Evolutionary conservation across 495 filamentous ascomycete species (phyloP).

Genomic region (Entonaema liquescens): DNA sequence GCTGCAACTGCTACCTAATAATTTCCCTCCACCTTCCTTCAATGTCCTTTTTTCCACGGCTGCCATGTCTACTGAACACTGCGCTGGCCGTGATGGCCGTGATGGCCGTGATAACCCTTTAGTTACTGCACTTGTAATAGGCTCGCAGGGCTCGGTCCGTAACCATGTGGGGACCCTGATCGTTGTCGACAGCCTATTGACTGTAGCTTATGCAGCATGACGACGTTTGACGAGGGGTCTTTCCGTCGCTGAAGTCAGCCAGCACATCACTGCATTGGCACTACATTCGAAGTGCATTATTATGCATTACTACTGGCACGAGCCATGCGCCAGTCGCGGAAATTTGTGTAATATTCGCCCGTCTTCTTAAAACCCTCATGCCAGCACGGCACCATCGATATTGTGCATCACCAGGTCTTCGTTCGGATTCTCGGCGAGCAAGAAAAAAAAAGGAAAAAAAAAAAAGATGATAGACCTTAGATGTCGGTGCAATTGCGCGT

Average conservation of each 20-base stretch:
- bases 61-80: slow-evolving; percentile 28
- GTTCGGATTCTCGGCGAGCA: slow-evolving; percentile 9
- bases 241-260: slow-evolving; percentile 29
- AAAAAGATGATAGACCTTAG: slow-evolving; percentile 6
- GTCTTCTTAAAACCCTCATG: slow-evolving; percentile 35
- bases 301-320: not conserved
- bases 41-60: not conserved
- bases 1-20: slow-evolving; percentile 20
- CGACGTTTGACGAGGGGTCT: slow-evolving; percentile 16
- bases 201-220: slow-evolving; percentile 31
- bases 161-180: slow-evolving; percentile 34
- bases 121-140: slow-evolving; percentile 39
- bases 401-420: slow-evolving; percentile 14
- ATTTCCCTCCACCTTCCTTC: slow-evolving; percentile 27
- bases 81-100: slow-evolving; percentile 8
- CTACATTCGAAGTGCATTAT: not conserved
- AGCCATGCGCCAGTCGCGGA: slow-evolving; percentile 35
- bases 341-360: slow-evolving; percentile 23
- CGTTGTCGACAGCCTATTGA: slow-evolving; percentile 44
- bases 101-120: slow-evolving; percentile 1
- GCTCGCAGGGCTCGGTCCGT: slow-evolving; percentile 39
- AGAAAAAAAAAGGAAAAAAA: not conserved
- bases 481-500: slow-evolving; percentile 10
- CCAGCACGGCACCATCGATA: slow-evolving; percentile 24
- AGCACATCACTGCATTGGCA: slow-evolving; percentile 41